These are phyloP conservation scores for Coemansia sp. DNA, from an alignment of 371 early-diverging fungal species.

Conservation along the genomic window DNA sequence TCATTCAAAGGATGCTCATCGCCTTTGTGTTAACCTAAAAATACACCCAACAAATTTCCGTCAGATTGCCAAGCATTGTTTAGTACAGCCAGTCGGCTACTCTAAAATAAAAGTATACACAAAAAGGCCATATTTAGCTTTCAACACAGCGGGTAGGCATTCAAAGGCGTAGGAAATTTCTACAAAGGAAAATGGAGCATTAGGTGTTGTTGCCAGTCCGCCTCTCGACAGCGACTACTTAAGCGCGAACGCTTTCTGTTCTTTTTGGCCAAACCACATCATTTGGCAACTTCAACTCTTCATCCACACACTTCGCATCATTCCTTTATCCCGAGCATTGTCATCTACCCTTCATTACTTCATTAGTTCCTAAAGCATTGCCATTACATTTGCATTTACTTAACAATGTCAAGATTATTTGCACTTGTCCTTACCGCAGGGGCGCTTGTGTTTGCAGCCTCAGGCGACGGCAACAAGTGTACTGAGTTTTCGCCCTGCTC, in stretches of 20 bases:
- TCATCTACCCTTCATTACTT: background rate
- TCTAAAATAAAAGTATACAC: background rate
- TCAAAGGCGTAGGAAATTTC: background rate
- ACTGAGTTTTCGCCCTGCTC: slow-evolving; percentile 50
- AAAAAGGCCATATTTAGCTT: background rate
- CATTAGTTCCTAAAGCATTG: background rate
- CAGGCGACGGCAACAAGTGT: slow-evolving; percentile 29
- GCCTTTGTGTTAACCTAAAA: background rate
- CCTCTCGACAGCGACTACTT: background rate
- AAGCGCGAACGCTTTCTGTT: background rate
- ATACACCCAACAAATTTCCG: background rate
- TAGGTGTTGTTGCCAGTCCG: background rate
- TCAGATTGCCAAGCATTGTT: slow-evolving; percentile 4
- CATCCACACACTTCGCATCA: background rate
- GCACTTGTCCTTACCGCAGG: slow-evolving; percentile 16
- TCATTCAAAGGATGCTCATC: too few relatives aligned
- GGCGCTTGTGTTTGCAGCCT: slow-evolving; percentile 13
- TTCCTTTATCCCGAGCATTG: background rate
- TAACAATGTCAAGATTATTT: background rate
- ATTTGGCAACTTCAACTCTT: background rate
- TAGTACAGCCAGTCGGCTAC: background rate
- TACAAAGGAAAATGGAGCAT: background rate
- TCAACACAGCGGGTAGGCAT: background rate
- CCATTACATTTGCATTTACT: background rate
- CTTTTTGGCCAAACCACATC: background rate